These are phyloP conservation scores for Acacia confusa DNA, from an alignment of 306 rosid species.

Conservation along the genomic window DNA sequence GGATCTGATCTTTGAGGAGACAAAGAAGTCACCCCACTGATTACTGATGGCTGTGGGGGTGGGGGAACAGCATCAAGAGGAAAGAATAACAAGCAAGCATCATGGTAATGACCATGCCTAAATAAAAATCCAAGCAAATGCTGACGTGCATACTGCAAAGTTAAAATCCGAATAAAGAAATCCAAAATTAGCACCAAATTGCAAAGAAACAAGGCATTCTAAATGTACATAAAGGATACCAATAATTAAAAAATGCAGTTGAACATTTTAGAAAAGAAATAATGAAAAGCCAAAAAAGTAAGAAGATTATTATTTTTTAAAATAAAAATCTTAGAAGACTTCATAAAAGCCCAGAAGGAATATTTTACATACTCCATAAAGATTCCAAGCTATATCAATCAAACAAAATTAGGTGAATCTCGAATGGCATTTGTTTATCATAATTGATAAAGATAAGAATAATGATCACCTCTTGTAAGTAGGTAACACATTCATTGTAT, in stretches of 20 bases:
- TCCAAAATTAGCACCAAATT: constrained; percentile 20
- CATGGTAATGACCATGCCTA: constrained; percentile 83
- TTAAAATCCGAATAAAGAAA: constrained; percentile 34
- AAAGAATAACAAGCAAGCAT: constrained; percentile 86
- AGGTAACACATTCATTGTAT: constrained; percentile 80
- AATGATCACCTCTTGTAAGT: constrained; percentile 81
- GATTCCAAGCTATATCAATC: constrained; percentile 8
- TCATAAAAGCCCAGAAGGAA: constrained; percentile 9
- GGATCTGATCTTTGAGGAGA: constrained; percentile 92
- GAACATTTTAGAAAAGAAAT: constrained; percentile 12
- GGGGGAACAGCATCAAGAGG: constrained; percentile 72
- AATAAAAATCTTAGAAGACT: background rate
- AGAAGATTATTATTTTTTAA: background rate
- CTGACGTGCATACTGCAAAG: constrained; percentile 89
- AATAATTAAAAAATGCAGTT: background rate
- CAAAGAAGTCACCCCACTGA: constrained; percentile 69
- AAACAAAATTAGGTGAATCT: constrained; percentile 11
- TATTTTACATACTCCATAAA: constrained; percentile 13
- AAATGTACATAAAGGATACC: background rate
- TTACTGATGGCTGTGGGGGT: constrained; percentile 65
- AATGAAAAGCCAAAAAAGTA: background rate
- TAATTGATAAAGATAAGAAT: constrained; percentile 29
- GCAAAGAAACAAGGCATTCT: constrained; percentile 4
- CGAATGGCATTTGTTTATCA: constrained; percentile 20
- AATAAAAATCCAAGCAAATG: constrained; percentile 91